A percentile compares a stretch with the other conserved stretches of the same genome.
Conservation (phyloP, 257 asterid genomes). For the Penstemon barbatus region DNA sequence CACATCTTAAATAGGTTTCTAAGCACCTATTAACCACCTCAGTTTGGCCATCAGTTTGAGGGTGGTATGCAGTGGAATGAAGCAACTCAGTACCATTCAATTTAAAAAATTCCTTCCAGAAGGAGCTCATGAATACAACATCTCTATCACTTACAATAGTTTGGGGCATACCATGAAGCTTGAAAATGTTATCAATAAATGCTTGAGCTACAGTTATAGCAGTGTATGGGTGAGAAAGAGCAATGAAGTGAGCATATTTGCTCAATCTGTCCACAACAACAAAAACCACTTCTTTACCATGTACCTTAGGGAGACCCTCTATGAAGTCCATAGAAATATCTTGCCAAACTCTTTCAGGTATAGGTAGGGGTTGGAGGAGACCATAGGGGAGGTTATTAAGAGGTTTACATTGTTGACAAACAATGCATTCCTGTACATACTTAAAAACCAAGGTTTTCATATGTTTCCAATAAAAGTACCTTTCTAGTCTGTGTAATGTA, state of each 20-base stretch:
- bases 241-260: slow-evolving; percentile 10
- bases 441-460: too few species aligned
- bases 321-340: slow-evolving; percentile 10
- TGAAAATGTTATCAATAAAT: neutral
- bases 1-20: neutral
- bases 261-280: slow-evolving; percentile 3
- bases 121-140: too few species aligned
- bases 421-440: neutral
- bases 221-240: neutral
- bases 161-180: too few species aligned
- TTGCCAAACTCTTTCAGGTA: neutral
- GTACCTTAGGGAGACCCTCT: neutral
- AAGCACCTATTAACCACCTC: neutral
- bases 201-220: neutral
- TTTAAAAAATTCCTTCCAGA: too few species aligned
- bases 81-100: neutral
- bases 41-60: neutral
- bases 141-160: too few species aligned
- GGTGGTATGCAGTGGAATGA: neutral
- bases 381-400: neutral
- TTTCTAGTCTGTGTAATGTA: too few species aligned
- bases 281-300: neutral
- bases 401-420: neutral
- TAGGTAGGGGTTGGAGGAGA: too few species aligned
- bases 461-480: too few species aligned